phyloP scores from a whole-genome alignment of 2,329 filamentous ascomycete genomes.

The Diaporthe batatas region DNA sequence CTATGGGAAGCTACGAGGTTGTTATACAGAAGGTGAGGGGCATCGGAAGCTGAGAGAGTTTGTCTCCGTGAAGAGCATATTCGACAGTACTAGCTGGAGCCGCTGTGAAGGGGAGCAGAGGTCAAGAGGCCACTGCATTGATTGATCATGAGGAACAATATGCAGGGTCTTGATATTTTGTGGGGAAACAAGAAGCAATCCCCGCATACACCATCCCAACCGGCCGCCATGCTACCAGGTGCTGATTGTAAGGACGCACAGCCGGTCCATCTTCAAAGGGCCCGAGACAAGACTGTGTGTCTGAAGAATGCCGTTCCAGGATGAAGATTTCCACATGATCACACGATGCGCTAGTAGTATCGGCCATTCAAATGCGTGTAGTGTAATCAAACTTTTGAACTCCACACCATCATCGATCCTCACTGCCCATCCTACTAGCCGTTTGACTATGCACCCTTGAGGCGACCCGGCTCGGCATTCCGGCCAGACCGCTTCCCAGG shows the following conservation, averaged over 20 bases:
- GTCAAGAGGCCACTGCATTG: not conserved
- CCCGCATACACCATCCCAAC: not conserved
- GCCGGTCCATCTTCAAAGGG: not conserved
- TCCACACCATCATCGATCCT: conserved; percentile 36
- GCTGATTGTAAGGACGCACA: not conserved
- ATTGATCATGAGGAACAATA: not conserved
- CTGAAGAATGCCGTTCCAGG: not conserved
- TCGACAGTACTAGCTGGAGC: no score
- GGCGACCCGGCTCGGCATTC: conserved; percentile 36
- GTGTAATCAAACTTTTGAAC: not conserved
- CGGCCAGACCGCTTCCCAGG: conserved; percentile 44
- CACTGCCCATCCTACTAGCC: conserved; percentile 43
- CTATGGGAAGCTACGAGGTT: no score
- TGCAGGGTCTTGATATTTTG: not conserved
- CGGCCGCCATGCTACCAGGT: not conserved
- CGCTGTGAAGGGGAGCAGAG: not conserved
- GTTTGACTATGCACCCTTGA: conserved; percentile 33
- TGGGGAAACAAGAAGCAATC: not conserved
- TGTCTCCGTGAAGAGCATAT: no score
- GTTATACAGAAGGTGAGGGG: no score
- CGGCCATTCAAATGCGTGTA: not conserved
- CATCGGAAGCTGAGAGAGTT: no score
- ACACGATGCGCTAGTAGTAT: not conserved
- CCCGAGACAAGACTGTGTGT: not conserved
- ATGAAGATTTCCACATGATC: not conserved